Conservation (phyloP, 345 rosid genomes). For the Boechera stricta region DNA sequence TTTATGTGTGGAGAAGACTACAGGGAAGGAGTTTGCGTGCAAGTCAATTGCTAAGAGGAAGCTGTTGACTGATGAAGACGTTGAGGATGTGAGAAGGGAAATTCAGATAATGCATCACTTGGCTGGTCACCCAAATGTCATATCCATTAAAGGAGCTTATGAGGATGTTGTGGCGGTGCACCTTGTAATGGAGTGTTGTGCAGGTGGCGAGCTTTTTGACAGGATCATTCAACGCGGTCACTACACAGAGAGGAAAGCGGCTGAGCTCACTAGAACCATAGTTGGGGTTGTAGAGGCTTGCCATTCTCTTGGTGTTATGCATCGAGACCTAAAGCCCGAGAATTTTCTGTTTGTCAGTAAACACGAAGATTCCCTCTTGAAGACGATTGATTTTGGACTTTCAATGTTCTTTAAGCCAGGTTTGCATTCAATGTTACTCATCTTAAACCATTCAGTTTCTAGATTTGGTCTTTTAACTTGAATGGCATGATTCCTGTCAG, state of each 20-base stretch:
- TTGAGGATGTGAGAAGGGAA: conserved; percentile 89
- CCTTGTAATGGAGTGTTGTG: conserved; percentile 87
- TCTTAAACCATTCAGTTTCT: background rate
- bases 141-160: conserved; percentile 77
- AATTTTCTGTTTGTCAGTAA: conserved; percentile 74
- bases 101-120: conserved; percentile 93
- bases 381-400: conserved; percentile 90
- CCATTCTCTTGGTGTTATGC: conserved; percentile 93
- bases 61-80: conserved; percentile 74
- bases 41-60: conserved; percentile 93
- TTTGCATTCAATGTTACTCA: conserved; percentile 29
- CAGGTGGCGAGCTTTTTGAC: conserved; percentile 93
- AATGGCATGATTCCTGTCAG: conserved; percentile 9
- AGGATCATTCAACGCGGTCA: conserved; percentile 87
- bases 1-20: conserved; percentile 69
- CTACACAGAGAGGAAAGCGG: conserved; percentile 83
- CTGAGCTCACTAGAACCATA: conserved; percentile 78
- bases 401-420: conserved; percentile 90
- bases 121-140: conserved; percentile 82
- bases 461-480: conserved; percentile 8
- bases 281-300: conserved; percentile 90
- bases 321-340: conserved; percentile 90
- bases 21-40: conserved; percentile 76
- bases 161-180: conserved; percentile 89
- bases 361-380: conserved; percentile 76